Evolutionary conservation across 2,329 filamentous ascomycete genomes (phyloP), one percentile per base, ranked within the genome.

Genomic region (Talaromyces marneffei): DNA sequence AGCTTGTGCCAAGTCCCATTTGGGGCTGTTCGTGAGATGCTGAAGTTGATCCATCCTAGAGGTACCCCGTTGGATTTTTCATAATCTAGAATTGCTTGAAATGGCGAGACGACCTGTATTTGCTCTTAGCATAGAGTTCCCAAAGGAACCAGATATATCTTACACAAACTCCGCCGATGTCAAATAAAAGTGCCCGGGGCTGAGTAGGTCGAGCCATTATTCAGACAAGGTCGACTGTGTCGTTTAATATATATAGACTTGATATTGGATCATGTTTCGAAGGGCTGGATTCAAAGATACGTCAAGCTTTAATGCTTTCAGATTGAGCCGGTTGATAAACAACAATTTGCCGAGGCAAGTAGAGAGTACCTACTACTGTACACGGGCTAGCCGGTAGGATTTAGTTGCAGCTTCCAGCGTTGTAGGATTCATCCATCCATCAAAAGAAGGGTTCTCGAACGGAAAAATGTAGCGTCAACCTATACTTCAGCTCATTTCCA

Each of bases 141-240:
- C n/a, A 12, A 2, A 20, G 27, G 14, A 37, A 20, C 37, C 35
- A 50, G 46, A 57, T 54, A 63, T 20, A 42, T 86, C 91, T 82
- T 88, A 96, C 93, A 82, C 91, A 95, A 68, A 99, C 94, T 64
- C 94, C 94, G 40, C 94, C 94, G 67, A 99, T 94, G 76, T 99
- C 94, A 74, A 97, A 97, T 23, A 99, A 81, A 33, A 95, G 79
- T 60, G 90, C 90, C 68, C 89, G 89, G 31, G 90, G 89, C 48
- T 27, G 18, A 9, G n/a, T 5, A 39, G 53, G 4, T 27, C 25
- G 6, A 8, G 77, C 62, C 78, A 81, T 81, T 29, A 31, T 55
- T 57, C 35, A 4, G 4, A 16, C 9, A 39, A 14, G 4, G 0
- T 29, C 14, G 44, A 14, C 7, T 14, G 25, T 33, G 7, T 44